phyloP scores from a whole-genome alignment of 2,329 filamentous ascomycete genomes.

The Alternaria arborescens region DNA sequence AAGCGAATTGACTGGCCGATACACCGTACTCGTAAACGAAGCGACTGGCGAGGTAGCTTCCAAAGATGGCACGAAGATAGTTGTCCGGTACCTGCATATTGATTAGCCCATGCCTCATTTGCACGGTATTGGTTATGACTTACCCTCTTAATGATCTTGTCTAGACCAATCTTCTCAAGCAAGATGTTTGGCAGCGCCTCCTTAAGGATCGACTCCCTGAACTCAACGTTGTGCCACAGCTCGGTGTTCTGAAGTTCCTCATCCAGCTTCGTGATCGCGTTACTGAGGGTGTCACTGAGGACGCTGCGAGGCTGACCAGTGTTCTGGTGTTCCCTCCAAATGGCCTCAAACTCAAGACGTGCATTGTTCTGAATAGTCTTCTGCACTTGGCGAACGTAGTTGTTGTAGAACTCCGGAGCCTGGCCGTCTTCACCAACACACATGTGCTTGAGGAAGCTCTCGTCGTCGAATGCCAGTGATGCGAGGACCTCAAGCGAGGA shows the following conservation, averaged over 20 bases:
- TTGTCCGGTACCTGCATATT: constrained; percentile 76
- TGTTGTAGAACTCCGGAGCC: constrained; percentile 88
- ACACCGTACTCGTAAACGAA: constrained; percentile 98
- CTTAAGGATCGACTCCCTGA: constrained; percentile 78
- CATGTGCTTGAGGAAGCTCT: constrained; percentile 91
- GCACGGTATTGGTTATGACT: constrained; percentile 39
- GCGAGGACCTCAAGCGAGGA: constrained; percentile 96
- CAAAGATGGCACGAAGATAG: constrained; percentile 94
- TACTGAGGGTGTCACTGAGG: constrained; percentile 88
- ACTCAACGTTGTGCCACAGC: constrained; percentile 83
- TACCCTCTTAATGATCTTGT: constrained; percentile 83
- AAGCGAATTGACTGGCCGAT: constrained; percentile 92
- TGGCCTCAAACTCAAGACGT: constrained; percentile 92
- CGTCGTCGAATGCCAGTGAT: constrained; percentile 91
- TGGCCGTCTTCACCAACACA: constrained; percentile 80
- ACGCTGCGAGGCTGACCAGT: constrained; percentile 82
- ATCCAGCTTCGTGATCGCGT: constrained; percentile 94
- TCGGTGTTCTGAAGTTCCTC: constrained; percentile 95
- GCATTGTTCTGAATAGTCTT: constrained; percentile 91
- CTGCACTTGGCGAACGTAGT: constrained; percentile 92
- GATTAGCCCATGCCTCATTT: constrained; percentile 27
- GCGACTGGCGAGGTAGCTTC: constrained; percentile 90
- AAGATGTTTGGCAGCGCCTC: constrained; percentile 88
- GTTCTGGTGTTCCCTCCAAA: constrained; percentile 91
- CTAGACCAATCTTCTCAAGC: constrained; percentile 87